Evolutionary conservation across 2,329 filamentous ascomycete species (phyloP), one percentile per base, ranked within the genome.

Genomic region (Parafenestella ontariensis): DNA sequence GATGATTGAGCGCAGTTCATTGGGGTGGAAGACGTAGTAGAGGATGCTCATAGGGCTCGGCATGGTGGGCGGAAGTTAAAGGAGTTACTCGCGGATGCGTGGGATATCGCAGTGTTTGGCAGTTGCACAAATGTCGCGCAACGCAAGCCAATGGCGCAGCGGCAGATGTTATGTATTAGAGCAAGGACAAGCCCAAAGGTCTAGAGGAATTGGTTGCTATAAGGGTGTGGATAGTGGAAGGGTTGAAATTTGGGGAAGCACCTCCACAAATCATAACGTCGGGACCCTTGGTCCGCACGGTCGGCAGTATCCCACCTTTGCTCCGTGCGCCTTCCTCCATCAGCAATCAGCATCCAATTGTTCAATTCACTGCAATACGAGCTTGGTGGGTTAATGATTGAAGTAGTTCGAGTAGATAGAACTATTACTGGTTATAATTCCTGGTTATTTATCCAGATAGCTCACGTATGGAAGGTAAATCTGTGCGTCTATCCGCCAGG

Each of bases 1-100:
- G 59, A 96, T 83, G 60, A 96, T 92, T 42, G 89, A 83, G 71
- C 91, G 87, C 74, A 96, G 80, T 80, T 96, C 84, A 64, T 83
- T 83, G 31, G 91, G 89, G 77, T 96, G 92, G 62, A 90, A 79
- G 54, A 87, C 76, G 69, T 87, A 90, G 81, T 94, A 95, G 59
- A 90, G 71, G 55, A 87, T 76, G 65, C 86, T 82, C 51, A 76
- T 72, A 51, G 78, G 65, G 64, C 70, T 75, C 23, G 67, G 62
- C 74, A 76, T 77, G 63, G 42, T 66, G 62, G 67, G 59, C 55
- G 49, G 36, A 39, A 41, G 40, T 44, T 51, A 51, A 54, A 57
- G 61, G 58, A 60, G 60, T 54, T 34, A 49, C 46, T 41, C 33
- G 54, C 40, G 42, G 44, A 43, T 44, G 47, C 36, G 39, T 56